These are phyloP conservation scores for Melampsora occidentalis DNA, from an alignment of 1,284 basidiomycete species.

Conservation along the genomic window DNA sequence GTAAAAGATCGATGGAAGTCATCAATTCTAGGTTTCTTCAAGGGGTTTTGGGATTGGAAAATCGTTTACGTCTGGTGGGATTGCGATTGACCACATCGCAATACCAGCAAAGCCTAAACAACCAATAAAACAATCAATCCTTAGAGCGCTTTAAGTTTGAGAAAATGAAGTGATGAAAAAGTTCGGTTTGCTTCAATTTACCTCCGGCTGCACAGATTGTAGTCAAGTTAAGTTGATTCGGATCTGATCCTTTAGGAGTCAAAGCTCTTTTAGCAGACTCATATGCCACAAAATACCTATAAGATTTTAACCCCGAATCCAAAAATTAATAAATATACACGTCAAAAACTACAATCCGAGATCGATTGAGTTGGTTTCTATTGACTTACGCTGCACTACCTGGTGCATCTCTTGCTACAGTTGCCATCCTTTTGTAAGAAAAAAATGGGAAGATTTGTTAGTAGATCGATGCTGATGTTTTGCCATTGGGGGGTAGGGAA, in stretches of 20 bases:
- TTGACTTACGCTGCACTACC: conserved; percentile 84
- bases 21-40: no score
- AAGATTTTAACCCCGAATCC: neutral
- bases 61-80: conserved; percentile 76
- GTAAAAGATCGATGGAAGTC: neutral
- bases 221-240: conserved; percentile 77
- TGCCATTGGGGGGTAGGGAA: no score
- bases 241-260: conserved; percentile 73
- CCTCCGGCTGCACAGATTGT: conserved; percentile 82
- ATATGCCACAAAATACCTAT: conserved; percentile 93
- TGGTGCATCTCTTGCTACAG: conserved; percentile 88
- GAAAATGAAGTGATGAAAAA: neutral
- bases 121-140: neutral
- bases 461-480: no score
- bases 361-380: neutral
- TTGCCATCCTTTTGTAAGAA: conserved; percentile 59
- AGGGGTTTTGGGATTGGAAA: neutral
- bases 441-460: no score
- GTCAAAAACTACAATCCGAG: no score
- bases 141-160: no score
- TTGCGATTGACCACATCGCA: conserved; percentile 95
- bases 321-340: no score
- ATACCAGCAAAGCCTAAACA: conserved; percentile 73
- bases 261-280: conserved; percentile 86
- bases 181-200: neutral